Conservation (phyloP, 1,284 basidiomycete genomes). For the Amylostereum areolatum region DNA sequence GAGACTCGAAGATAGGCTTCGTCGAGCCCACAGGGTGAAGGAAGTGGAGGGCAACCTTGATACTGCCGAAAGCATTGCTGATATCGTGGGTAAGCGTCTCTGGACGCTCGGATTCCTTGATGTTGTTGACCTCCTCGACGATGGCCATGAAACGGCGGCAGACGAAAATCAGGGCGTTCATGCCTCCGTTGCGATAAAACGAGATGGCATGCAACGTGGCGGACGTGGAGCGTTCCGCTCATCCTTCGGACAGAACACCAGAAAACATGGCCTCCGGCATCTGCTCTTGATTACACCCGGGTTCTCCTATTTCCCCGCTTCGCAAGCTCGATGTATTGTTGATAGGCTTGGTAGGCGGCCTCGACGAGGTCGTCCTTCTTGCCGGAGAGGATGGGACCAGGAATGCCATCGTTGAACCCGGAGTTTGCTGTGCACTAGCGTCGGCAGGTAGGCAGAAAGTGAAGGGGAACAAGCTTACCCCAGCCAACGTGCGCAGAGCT, state of each 20-base stretch:
- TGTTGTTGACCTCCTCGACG: slow-evolving; percentile 46
- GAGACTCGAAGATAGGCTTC: slow-evolving; percentile 79
- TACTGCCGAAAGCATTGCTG: slow-evolving; percentile 70
- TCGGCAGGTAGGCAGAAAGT: background rate
- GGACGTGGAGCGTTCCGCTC: slow-evolving; percentile 70
- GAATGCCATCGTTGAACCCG: slow-evolving; percentile 98
- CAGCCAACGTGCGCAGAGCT: slow-evolving; percentile 92
- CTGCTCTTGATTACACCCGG: slow-evolving; percentile 95
- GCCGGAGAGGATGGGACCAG: slow-evolving; percentile 74
- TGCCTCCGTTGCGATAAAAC: slow-evolving; percentile 70
- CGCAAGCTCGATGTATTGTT: too few relatives aligned
- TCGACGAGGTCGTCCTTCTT: slow-evolving; percentile 89
- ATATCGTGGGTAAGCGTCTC: slow-evolving; percentile 57
- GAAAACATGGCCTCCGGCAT: slow-evolving; percentile 96
- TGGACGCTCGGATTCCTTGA: slow-evolving; percentile 48
- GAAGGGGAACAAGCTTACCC: slow-evolving; percentile 40
- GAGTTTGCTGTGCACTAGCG: slow-evolving; percentile 71
- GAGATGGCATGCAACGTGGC: slow-evolving; percentile 80
- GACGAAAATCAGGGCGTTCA: slow-evolving; percentile 63
- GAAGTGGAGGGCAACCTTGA: slow-evolving; percentile 80
- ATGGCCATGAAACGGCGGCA: slow-evolving; percentile 52
- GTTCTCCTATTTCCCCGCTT: slow-evolving; percentile 94
- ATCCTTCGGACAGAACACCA: slow-evolving; percentile 79
- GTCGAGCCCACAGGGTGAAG: slow-evolving; percentile 75
- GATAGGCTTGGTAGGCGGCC: too few relatives aligned